Conservation (phyloP, 2,329 filamentous ascomycete genomes). For the Xylaria polymorpha region DNA sequence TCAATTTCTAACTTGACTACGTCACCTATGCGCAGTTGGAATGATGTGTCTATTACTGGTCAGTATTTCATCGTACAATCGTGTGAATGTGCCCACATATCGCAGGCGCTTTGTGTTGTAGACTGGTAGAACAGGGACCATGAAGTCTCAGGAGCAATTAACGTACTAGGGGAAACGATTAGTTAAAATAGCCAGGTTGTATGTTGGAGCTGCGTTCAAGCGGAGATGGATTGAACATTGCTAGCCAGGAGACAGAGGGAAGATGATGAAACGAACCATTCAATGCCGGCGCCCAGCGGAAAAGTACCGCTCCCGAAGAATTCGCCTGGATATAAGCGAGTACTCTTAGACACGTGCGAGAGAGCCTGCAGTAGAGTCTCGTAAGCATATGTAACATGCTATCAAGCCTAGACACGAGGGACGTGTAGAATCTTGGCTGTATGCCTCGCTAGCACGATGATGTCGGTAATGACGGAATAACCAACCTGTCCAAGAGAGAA, state of each 20-base stretch:
- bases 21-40: constrained; percentile 43
- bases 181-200: neutral
- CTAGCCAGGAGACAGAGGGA: neutral
- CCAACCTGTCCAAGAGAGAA: constrained; percentile 43
- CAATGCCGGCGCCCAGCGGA: constrained; percentile 44
- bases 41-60: constrained; percentile 36
- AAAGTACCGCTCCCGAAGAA: constrained; percentile 47
- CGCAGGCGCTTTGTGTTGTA: neutral
- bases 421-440: neutral
- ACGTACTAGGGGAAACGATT: constrained; percentile 22
- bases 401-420: neutral
- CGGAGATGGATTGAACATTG: neutral
- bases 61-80: constrained; percentile 5
- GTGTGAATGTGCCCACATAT: neutral
- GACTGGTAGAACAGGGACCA: neutral
- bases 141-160: neutral
- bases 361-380: constrained; percentile 33
- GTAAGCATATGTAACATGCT: constrained; percentile 2
- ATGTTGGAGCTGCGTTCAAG: neutral
- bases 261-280: constrained; percentile 37
- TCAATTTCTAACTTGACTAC: constrained; percentile 46
- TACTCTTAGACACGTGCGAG: constrained; percentile 42
- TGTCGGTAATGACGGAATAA: neutral
- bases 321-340: constrained; percentile 45
- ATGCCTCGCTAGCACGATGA: neutral